Evolutionary conservation across 1,284 basidiomycete genomes (phyloP), one percentile per base, ranked within the genome.

Genomic region (Cerioporus squamosus): DNA sequence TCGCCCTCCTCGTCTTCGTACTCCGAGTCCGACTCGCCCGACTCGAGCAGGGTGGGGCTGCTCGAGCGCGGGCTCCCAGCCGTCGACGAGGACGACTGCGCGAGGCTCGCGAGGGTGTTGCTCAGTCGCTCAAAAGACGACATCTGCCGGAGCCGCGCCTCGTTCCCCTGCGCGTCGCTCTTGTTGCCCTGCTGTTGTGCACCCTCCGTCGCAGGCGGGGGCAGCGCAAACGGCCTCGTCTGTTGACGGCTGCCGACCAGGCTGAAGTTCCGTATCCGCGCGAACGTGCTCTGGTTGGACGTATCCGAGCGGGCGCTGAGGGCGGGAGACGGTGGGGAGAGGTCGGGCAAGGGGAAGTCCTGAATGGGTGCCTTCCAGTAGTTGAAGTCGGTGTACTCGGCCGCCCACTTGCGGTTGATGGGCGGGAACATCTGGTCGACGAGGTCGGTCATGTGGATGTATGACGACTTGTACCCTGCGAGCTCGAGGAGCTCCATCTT

Each of bases 401-500:
- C 88, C 39, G 88, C 85, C 80, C 90, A 90, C 70, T 93, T 93
- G 53, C 88, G 87, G 68, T 94, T 86, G 59, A 98, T 94, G 0
- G 97, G 95, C 24, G 97, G 97, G 80, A 99, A 99, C 90, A 98
- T 97, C 74, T 98, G 96, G 77, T 99, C 96, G 31, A 99, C 97
- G 15, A 99, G 84, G 74, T 99, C 97, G 17, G 97, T 98, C 95
- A 97, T 98, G 73, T 95, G 90, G 63, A 95, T 96, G 73, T 96
- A 95, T 84, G 93, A 95, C 31, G 95, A 97, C 72, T 97, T 98
- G 79, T 99, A 98, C 0, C 97, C 97, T 0, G 96, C 95, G 22
- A 97, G 78, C 71, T 98, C 95, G 31, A 99, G 80, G 51, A 99
- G 80, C 76, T 99, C 97, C 84, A 98, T 94, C 81, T 97, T 98